Percentiles rank a stretch among this genome's conserved stretches.
Evolutionary conservation across 495 filamentous ascomycete species (phyloP).

Genomic region (Chaetomidium leptoderma): DNA sequence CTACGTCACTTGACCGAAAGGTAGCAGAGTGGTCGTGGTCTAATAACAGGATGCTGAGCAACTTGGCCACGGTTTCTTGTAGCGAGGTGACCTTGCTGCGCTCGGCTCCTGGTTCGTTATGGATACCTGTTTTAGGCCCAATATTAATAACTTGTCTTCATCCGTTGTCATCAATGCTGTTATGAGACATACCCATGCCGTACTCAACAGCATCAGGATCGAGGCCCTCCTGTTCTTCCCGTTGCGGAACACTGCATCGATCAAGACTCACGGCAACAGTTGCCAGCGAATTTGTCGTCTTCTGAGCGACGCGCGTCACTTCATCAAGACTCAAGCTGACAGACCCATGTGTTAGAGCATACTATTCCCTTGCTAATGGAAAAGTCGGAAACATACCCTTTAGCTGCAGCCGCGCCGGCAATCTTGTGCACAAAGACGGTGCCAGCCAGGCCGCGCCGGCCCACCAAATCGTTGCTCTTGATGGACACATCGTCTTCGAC

Average conservation of each 20-base stretch:
- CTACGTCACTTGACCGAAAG: background rate
- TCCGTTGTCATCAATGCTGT: no score
- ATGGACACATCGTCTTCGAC: background rate
- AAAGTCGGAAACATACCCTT: background rate
- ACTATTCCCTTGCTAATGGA: background rate
- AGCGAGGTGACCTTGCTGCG: background rate
- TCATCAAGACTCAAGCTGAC: background rate
- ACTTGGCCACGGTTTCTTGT: background rate
- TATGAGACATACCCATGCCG: background rate
- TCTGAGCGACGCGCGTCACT: background rate
- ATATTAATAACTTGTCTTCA: background rate
- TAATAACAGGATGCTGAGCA: background rate
- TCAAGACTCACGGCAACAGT: background rate
- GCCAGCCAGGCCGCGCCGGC: background rate
- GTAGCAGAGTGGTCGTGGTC: background rate
- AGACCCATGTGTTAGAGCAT: background rate
- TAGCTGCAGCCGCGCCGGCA: background rate
- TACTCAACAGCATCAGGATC: background rate
- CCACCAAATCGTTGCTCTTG: background rate
- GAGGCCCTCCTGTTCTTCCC: background rate
- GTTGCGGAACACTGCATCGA: slow-evolving; percentile 1
- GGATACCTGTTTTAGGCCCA: background rate
- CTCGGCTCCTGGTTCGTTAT: background rate
- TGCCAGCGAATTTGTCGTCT: background rate
- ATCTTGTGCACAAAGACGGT: background rate